Base-by-base conservation (phyloP, 257 asterid genomes). In the Solanum piurae region DNA sequence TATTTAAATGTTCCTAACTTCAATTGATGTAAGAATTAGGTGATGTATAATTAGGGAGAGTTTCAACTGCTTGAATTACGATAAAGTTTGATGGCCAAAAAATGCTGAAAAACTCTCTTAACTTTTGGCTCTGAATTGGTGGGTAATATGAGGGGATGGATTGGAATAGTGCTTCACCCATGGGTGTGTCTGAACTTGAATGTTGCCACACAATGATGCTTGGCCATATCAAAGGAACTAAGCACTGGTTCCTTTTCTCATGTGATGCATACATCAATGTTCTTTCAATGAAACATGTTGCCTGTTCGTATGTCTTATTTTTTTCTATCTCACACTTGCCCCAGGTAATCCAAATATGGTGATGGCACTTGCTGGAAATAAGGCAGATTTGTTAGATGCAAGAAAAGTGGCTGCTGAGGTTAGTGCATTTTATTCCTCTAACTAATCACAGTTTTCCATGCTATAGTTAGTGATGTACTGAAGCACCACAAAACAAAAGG, bases 331-430 rank as follows among this genome's bases (percentile, higher is more conserved):
- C 60, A 74, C 44, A 16, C 80, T 71, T 64, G 79, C 23, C 20
- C 4, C 69, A 95, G 98, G 98, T 87, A 95, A 91, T 89, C 88
- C 94, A 18, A 95, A 95, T 88, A 94, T 94, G 96, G 96, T 95
- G 88, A 91, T 93, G 96, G 98, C 98, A 38, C 98, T 95, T 55
- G 95, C 98, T 21, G 98, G 98, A 34, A 95, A 95, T 89, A 95
- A 95, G 90, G 91, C 96, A 3, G 98, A 95, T 92, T 75, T 95
- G 90, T 83, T 91, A 93, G 98, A 94, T 66, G 94, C 90, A 87
- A 92, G 95, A 89, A 91, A 91, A 88, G 98, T 95, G 87, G 77
- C 91, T 33, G 87, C 95, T 29, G 98, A 95, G 98, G 98, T 89
- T 92, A 91, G 94, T 88, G 27, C 55, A 76, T 79, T 79, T 27